Base-by-base conservation (phyloP, 768 basidiomycete genomes). In the Kwoniella newhampshirensis region DNA sequence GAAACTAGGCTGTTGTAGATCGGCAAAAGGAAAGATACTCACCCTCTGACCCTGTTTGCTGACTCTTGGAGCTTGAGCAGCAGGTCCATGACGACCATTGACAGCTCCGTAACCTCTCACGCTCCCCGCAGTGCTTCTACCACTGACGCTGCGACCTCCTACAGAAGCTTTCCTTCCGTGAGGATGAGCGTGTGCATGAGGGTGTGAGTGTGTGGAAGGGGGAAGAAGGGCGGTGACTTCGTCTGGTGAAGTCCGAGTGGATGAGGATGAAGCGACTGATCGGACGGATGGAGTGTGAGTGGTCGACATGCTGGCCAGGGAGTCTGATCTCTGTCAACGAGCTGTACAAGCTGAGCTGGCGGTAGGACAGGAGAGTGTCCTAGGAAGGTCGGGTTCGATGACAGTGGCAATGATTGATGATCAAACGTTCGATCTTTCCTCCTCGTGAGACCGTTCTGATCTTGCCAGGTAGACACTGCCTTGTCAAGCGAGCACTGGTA, bases 11-110 rank as follows among this genome's bases (percentile, higher is more conserved):
- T 8, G 11, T 11, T 13, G 13, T 18, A 17, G 8, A 20, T 25
- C 37, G 7, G n/a, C 17, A 8, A 44, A 37, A 23, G 25, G 15
- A 15, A 13, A 1, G 11, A 1, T 4, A 56, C 67, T 53, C 46
- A 74, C 73, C 62, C 69, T 66, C 45, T 74, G 73, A 20, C 73
- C 73, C 8, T 42, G 46, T 53, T 70, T 70, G 32, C 64, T 70
- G 40, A 74, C 73, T 53, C 70, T 66, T 2, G 73, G 66, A 12
- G 64, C 64, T 51, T 70, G 67, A 21, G 66, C 54, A 13, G 60
- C 54, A 28, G 71, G 71, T 6, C 67, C 63, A 20, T 66, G 66
- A 32, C 56, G 42, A 17, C 53, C 57, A 13, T 23, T 21, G 1
- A 59, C 51, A 15, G 68, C 54, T 4, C 68, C 71, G 59, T 70